Base-by-base conservation (phyloP, 495 filamentous ascomycete species). In the Parachaetomium inaequale region DNA sequence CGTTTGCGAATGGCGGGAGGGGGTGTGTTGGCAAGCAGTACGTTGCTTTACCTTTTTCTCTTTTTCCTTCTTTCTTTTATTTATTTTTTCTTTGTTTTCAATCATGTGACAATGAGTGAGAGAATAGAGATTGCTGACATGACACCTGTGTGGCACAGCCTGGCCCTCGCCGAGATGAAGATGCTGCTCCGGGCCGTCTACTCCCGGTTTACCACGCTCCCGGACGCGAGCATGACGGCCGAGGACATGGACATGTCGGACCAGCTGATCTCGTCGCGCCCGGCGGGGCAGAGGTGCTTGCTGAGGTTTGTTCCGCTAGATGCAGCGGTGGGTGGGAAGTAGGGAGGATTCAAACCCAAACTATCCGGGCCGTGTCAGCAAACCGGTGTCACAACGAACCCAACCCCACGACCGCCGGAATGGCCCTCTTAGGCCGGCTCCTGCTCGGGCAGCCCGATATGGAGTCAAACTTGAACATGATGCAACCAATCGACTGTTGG, bases 131-230 rank as follows among this genome's bases (percentile, higher is more conserved):
- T 58, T 40, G 66, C 68, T 70, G 40, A 73, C 64, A 43, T 58
- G n/a, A n/a, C 43, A 2, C 8, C 7, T 17, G 5, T 46, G 8
- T 7, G 15, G 49, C 19, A 8, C 61, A 87, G 85, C 68, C 75
- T 88, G 40, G 86, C 84, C 0, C 77, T 85, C n/a, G 79, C 82
- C 32, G 85, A 88, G 67, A 88, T 88, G 84, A 88, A 85, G 72
- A 75, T 77, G 11, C 68, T 88, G 36, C 75, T 88, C 19, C 72
- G 72, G 23, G 82, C 81, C 43, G 76, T 87, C 4, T 88, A 88
- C 68, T 81, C 81, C 7, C 73, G 70, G 4, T 88, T 81, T 53
- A 75, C 70, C 15, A 87, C 86, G 2, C 66, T 73, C 0, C 78
- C 84, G 7, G 80, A 84, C 8, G 59, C 64, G 4, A 74, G 79